These are phyloP conservation scores for Pyrrhoderma lamaoense DNA, from an alignment of 1,284 basidiomycete species.

Conservation along the genomic window DNA sequence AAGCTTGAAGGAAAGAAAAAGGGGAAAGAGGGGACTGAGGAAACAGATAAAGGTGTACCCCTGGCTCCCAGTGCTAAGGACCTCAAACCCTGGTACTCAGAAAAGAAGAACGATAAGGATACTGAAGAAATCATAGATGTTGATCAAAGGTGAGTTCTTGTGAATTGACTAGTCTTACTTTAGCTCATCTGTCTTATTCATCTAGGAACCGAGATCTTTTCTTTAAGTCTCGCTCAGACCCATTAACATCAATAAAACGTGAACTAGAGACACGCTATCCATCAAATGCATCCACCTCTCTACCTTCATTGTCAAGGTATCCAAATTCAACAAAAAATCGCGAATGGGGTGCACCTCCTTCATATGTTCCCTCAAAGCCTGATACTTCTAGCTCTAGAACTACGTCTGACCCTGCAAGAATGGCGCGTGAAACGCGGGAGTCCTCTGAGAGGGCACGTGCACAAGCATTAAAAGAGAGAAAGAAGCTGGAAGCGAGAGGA, in stretches of 20 bases:
- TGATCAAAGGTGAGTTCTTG: constrained; percentile 26
- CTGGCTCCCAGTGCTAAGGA: constrained; percentile 68
- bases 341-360: constrained; percentile 22
- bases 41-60: constrained; percentile 62
- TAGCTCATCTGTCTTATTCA: too few species aligned
- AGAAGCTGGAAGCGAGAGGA: constrained; percentile 52
- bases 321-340: constrained; percentile 16
- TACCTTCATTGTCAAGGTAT: constrained; percentile 14
- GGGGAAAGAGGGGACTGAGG: constrained; percentile 37
- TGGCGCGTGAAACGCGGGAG: constrained; percentile 60
- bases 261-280: constrained; percentile 41
- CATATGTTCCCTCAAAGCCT: constrained; percentile 21
- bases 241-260: constrained; percentile 65
- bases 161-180: not conserved
- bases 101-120: constrained; percentile 20
- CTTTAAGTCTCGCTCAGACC: constrained; percentile 59
- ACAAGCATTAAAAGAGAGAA: constrained; percentile 55
- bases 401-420: constrained; percentile 31
- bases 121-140: constrained; percentile 23
- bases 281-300: constrained; percentile 13
- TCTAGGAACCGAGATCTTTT: constrained; percentile 52
- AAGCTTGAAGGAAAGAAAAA: constrained; percentile 16
- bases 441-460: constrained; percentile 67
- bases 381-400: constrained; percentile 21
- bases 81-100: constrained; percentile 71